These are phyloP conservation scores for Paecilomyces formosus DNA, from an alignment of 2,329 filamentous ascomycete genomes.

Conservation along the genomic window DNA sequence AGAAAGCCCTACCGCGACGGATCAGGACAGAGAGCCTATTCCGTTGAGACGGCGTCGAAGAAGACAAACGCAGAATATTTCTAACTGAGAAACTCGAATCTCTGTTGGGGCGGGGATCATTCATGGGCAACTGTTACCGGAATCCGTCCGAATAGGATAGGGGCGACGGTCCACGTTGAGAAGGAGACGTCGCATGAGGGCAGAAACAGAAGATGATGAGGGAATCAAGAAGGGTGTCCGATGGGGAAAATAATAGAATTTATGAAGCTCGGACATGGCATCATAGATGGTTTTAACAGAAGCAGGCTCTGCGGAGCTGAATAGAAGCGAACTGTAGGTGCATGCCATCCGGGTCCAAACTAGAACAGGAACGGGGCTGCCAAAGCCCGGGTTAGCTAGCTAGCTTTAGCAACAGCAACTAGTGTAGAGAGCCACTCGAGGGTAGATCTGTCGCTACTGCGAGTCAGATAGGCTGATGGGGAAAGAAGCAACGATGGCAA, in stretches of 20 bases:
- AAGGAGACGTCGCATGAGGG: conserved; percentile 1
- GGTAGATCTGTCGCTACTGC: neutral
- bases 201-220: neutral
- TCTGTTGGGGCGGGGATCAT: conserved; percentile 23
- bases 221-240: conserved; percentile 3
- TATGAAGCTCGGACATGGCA: conserved; percentile 11
- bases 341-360: conserved; percentile 2
- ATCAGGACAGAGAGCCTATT: conserved; percentile 23
- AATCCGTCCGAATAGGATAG: conserved; percentile 15
- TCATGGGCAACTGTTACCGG: conserved; percentile 27
- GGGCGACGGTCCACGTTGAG: conserved; percentile 1
- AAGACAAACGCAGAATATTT: conserved; percentile 12
- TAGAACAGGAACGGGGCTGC: conserved; percentile 13
- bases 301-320: conserved; percentile 10
- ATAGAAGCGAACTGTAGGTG: conserved; percentile 10
- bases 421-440: neutral
- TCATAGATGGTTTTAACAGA: conserved; percentile 1
- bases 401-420: neutral
- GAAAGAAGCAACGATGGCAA: conserved; percentile 1
- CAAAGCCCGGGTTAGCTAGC: conserved; percentile 11
- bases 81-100: conserved; percentile 23
- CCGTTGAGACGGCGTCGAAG: conserved; percentile 17
- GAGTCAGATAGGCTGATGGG: neutral
- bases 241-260: conserved; percentile 13
- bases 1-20: conserved; percentile 27